phyloP scores from a whole-genome alignment of 2,329 filamentous ascomycete genomes.

The Pseudogymnoascus sp. region DNA sequence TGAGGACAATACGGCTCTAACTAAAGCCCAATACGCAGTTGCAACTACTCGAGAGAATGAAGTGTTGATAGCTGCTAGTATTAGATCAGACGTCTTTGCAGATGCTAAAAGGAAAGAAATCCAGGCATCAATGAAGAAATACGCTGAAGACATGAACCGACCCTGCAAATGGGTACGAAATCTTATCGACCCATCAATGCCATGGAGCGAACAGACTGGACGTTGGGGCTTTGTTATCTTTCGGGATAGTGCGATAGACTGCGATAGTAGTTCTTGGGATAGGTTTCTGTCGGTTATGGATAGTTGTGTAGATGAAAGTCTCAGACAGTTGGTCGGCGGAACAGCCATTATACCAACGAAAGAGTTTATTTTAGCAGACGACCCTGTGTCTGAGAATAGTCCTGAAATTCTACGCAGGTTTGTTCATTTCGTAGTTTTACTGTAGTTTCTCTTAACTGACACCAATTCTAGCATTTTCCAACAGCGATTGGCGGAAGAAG shows the following conservation, averaged over 20 bases:
- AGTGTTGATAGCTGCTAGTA: neutral
- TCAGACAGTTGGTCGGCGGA: neutral
- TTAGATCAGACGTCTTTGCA: neutral
- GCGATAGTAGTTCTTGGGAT: neutral
- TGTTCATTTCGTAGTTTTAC: neutral
- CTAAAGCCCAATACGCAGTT: neutral
- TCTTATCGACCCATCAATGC: neutral
- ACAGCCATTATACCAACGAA: neutral
- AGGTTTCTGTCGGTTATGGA: neutral
- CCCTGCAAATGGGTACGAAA: slow-evolving; percentile 4
- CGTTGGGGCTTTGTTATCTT: neutral
- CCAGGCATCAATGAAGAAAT: neutral
- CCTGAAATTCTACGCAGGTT: neutral
- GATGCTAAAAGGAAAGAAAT: neutral
- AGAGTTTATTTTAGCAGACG: neutral
- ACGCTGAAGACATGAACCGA: neutral
- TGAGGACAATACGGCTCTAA: neutral
- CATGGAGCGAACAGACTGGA: neutral
- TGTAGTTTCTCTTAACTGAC: neutral
- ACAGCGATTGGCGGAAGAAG: neutral
- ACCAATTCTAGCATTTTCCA: neutral
- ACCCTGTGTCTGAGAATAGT: neutral
- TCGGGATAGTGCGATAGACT: neutral
- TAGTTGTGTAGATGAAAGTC: neutral
- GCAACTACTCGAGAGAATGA: neutral